Percentiles rank a stretch among this genome's conserved stretches.
These are phyloP conservation scores for Penicillium pulvis DNA, from an alignment of 495 filamentous ascomycete genomes.

Conservation along the genomic window DNA sequence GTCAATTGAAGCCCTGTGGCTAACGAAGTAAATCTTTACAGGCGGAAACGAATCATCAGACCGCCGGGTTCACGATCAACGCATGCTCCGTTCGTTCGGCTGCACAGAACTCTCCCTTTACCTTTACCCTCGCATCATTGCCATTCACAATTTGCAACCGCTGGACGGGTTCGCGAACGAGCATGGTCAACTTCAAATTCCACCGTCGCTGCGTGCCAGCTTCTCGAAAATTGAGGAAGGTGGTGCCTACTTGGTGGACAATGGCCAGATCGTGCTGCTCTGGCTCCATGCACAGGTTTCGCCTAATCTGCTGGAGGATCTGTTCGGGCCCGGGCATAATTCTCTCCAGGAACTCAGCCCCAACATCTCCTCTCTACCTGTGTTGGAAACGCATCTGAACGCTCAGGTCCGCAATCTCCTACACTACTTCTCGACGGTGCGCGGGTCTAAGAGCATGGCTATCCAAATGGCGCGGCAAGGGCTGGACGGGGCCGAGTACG, in stretches of 20 bases:
- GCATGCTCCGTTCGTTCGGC: slow-evolving; percentile 85
- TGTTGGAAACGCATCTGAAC: slow-evolving; percentile 91
- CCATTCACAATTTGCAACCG: slow-evolving; percentile 79
- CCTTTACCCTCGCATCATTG: slow-evolving; percentile 91
- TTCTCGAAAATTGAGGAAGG: slow-evolving; percentile 91
- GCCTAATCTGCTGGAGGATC: slow-evolving; percentile 82
- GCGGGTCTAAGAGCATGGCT: slow-evolving; percentile 84
- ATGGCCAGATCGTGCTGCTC: slow-evolving; percentile 85
- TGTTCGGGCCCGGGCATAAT: slow-evolving; percentile 79
- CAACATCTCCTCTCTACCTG: slow-evolving; percentile 65
- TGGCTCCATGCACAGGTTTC: slow-evolving; percentile 82
- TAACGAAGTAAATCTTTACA: slow-evolving; percentile 14
- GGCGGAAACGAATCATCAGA: slow-evolving; percentile 88
- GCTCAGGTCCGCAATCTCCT: slow-evolving; percentile 92
- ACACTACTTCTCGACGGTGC: slow-evolving; percentile 76
- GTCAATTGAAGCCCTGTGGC: slow-evolving; percentile 1
- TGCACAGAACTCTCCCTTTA: slow-evolving; percentile 84
- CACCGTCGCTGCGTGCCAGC: slow-evolving; percentile 70
- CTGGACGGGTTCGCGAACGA: slow-evolving; percentile 86
- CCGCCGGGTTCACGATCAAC: slow-evolving; percentile 86
- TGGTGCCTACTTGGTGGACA: slow-evolving; percentile 96
- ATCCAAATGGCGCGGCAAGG: slow-evolving; percentile 93
- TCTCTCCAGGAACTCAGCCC: slow-evolving; percentile 77
- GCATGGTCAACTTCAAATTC: slow-evolving; percentile 80
- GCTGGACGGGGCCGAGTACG: slow-evolving; percentile 91